Percentiles rank a stretch among this genome's conserved stretches.
Evolutionary conservation across 352 stramenopile genomes (phyloP).

Genomic region (Phytophthora brassicae): DNA sequence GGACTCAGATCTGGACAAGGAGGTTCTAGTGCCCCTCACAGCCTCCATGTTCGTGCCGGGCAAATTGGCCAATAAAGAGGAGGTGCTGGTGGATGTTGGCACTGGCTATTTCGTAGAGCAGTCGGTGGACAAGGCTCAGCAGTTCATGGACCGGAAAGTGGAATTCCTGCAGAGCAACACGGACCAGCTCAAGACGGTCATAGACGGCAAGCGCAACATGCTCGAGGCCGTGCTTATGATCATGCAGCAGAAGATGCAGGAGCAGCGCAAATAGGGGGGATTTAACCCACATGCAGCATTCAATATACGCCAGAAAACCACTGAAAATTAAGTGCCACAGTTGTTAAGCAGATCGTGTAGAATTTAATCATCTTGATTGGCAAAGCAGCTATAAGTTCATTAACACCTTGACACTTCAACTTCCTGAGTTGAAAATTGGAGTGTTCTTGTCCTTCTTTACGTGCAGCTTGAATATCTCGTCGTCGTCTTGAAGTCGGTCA

Average conservation of each 20-base stretch:
- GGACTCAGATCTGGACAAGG: slow-evolving; percentile 59
- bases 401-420: no score
- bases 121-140: slow-evolving; percentile 81
- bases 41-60: slow-evolving; percentile 94
- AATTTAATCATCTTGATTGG: no score
- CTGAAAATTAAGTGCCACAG: not conserved
- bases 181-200: slow-evolving; percentile 90
- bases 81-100: slow-evolving; percentile 93
- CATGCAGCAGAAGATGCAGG: slow-evolving; percentile 85
- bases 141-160: slow-evolving; percentile 92
- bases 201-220: slow-evolving; percentile 82
- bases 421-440: no score
- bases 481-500: slow-evolving; percentile 41
- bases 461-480: no score
- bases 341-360: no score
- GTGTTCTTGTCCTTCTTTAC: no score
- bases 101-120: slow-evolving; percentile 96
- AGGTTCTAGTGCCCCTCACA: slow-evolving; percentile 95
- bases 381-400: no score
- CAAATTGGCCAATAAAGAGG: slow-evolving; percentile 81
- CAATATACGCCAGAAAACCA: slow-evolving; percentile 15
- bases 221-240: slow-evolving; percentile 78
- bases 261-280: slow-evolving; percentile 30
- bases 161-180: slow-evolving; percentile 93
- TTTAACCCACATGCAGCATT: slow-evolving; percentile 2